Conservation (phyloP, 768 basidiomycete genomes). For the Lactifluus pinguis region DNA sequence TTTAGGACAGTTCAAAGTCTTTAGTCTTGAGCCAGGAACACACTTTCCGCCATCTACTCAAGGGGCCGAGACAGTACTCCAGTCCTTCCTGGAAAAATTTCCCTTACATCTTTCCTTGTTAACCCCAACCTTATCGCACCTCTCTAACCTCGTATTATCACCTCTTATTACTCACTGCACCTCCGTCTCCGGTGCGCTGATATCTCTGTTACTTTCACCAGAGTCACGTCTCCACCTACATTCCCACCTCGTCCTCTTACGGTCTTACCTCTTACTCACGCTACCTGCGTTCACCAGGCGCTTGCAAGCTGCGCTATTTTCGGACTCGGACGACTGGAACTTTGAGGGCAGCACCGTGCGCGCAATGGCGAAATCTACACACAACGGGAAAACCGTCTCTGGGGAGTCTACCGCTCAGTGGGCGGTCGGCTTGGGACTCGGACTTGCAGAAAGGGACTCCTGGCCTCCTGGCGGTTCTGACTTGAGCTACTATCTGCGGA, state of each 20-base stretch:
- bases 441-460: conserved; percentile 58
- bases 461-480: conserved; percentile 89
- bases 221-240: conserved; percentile 58
- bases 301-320: conserved; percentile 66
- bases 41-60: conserved; percentile 24
- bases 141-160: conserved; percentile 53
- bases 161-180: conserved; percentile 56
- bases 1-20: conserved; percentile 38
- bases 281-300: conserved; percentile 65
- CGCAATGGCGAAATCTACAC: conserved; percentile 15
- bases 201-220: conserved; percentile 56
- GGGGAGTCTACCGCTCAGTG: conserved; percentile 25
- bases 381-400: not conserved
- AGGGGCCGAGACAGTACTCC: conserved; percentile 27
- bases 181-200: conserved; percentile 55
- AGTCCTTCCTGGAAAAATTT: conserved; percentile 46
- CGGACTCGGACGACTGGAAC: conserved; percentile 47
- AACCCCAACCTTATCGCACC: conserved; percentile 52
- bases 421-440: conserved; percentile 66
- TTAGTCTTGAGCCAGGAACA: conserved; percentile 59
- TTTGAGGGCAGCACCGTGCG: conserved; percentile 16
- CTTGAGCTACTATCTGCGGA: conserved; percentile 71
- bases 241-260: conserved; percentile 56
- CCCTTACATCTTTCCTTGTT: conserved; percentile 51
- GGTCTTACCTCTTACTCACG: conserved; percentile 68